Evolutionary conservation across 208 protist genomes (phyloP), one percentile per base, ranked within the genome.

Genomic region (Angomonas deanei): DNA sequence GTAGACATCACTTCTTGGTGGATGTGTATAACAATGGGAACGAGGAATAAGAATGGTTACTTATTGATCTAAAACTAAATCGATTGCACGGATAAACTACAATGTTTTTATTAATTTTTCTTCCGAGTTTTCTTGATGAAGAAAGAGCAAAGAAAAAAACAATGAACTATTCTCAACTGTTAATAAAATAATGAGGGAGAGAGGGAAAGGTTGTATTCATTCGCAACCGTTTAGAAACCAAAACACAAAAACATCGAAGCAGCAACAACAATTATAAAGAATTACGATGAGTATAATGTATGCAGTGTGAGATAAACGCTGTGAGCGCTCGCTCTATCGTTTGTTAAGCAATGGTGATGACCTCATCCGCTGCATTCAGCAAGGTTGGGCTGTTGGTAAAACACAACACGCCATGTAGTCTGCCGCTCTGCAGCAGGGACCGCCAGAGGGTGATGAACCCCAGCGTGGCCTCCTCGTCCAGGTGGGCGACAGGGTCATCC

Each of bases 401-500:
- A 57, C 74, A 80, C 6, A 76, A 38, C 2, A 81, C 64, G 24
- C 75, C 70, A 21, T 68, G 64, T 27, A 71, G 34, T 39, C 68
- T 63, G 27, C 66, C 66, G 13, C 50, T 53, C 26, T 69, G 63
- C 31, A 81, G 58, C 64, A 81, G 64, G 21, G 36, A 28, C 10
- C 50, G 49, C 78, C 73, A 88, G 21, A 59, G 46, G 1, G 56
- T 48, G 2, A 68, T 64, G 24, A 92, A 53, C 24, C 27, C 57
- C 21, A 55, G 23, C 55, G 70, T 73, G 47, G 70, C 64, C 33
- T 17, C 50, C n/a, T 42, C 68, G 34, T 92, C 79, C 0, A 87
- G 66, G 3, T 70, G 70, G 11, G 70, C 63, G 1, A 80, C 88
- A 4, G 85, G 85, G 55, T 92, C 85, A 46, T 92, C 85, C 74